A percentile compares a stretch with the other conserved stretches of the same genome.
These are phyloP conservation scores for Stylosanthes scabra DNA, from an alignment of 331 rosid genomes.

Conservation along the genomic window DNA sequence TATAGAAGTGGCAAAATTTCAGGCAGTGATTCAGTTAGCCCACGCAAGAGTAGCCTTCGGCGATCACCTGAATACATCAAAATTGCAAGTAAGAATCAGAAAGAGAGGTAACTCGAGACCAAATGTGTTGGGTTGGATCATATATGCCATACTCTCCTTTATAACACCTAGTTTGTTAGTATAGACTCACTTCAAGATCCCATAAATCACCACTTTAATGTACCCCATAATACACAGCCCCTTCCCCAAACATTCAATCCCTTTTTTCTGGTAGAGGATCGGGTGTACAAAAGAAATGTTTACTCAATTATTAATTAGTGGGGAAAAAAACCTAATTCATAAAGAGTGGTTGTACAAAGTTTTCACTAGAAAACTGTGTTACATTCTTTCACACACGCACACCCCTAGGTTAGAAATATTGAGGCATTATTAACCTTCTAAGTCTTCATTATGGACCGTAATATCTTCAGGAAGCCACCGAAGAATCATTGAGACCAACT, in stretches of 20 bases:
- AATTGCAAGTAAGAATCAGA: constrained; percentile 40
- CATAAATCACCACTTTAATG: constrained; percentile 16
- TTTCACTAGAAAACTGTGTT: constrained; percentile 20
- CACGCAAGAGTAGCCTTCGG: constrained; percentile 88
- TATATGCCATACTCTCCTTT: background rate
- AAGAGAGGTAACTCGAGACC: constrained; percentile 31
- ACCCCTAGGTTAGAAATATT: constrained; percentile 19
- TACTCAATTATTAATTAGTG: constrained; percentile 11
- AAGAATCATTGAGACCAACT: constrained; percentile 94
- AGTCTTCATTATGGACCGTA: constrained; percentile 96
- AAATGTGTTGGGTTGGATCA: constrained; percentile 25
- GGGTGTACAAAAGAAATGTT: constrained; percentile 10
- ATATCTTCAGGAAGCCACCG: constrained; percentile 99
- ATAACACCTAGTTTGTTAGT: constrained; percentile 4
- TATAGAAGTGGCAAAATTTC: constrained; percentile 88
- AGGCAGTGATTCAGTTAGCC: constrained; percentile 82
- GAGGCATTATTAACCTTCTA: constrained; percentile 73
- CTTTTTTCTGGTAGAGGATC: too few relatives aligned
- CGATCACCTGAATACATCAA: constrained; percentile 72
- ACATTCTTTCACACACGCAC: background rate
- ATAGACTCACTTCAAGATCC: constrained; percentile 19
- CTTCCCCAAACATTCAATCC: too few relatives aligned
- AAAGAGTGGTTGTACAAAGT: constrained; percentile 10
- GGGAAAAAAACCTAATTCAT: background rate
- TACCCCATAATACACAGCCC: constrained; percentile 21